Base-by-base conservation (phyloP, 257 asterid genomes). In the Capsicum chinense region DNA sequence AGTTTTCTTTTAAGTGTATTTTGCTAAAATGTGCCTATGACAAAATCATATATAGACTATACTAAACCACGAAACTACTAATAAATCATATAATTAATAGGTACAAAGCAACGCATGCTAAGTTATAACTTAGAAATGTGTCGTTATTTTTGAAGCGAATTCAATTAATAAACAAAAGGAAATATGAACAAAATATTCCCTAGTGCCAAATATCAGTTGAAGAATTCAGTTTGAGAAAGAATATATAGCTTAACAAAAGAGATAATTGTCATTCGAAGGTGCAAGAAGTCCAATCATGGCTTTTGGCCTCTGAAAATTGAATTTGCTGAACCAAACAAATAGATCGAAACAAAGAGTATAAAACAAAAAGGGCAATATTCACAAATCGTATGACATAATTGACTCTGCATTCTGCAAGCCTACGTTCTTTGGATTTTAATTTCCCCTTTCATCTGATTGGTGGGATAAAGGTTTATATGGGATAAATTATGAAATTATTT, bases 321-420 rank as follows among this genome's bases (percentile, higher is more conserved):
- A 71, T 44, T 71, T 44, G 17, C 37, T 44, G 57, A 71, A 71
- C 9, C 57, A 71, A 71, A 71, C 56, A 70, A 70, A 70, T 44
- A 44, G 16, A 42, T 8, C 5, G 15, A 71, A 47, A 71, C 58
- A 71, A 71, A 71, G 16, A 44, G 10, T 3, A 17, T 17, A 42
- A 71, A 44, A 17, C 57, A 71, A 71, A 71, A 44, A 39, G 56
- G 39, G n/a, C 57, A 71, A 71, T 71, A 71, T 71, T 44, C 79
- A 71, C 39, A 44, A 47, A 44, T 44, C 5, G 79, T 71, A 44
- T 71, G 79, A 71, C 79, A n/a, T 9, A 47, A 47, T 71, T 71
- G 79, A 71, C 58, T 47, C 10, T 71, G 79, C 37, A 71, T 39
- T 47, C 10, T 71, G 79, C 37, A 16, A 15, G 8, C 79, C 79